Conservation (phyloP, 1,284 basidiomycete species). For the Athelia psychrophila region DNA sequence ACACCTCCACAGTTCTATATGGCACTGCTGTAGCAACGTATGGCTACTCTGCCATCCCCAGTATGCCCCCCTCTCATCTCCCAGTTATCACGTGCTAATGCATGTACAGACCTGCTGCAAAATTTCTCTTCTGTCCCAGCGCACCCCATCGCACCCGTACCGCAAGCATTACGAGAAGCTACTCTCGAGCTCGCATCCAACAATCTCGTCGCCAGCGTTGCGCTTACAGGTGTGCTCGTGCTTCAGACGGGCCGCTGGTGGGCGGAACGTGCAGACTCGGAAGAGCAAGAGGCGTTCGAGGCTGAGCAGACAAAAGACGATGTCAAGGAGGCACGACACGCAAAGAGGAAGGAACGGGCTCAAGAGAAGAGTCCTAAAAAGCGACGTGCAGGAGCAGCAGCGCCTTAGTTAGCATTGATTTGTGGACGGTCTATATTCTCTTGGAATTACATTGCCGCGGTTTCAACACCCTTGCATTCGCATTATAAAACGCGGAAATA, state of each 20-base stretch:
- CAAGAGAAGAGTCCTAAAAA: conserved; percentile 16
- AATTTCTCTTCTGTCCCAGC: conserved; percentile 56
- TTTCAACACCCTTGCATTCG: too few species aligned
- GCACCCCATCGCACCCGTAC: conserved; percentile 46
- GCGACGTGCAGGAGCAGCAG: conserved; percentile 3
- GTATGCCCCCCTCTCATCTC: conserved; percentile 41
- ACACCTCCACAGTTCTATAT: conserved; percentile 59
- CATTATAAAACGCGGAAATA: neutral
- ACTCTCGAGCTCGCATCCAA: conserved; percentile 76
- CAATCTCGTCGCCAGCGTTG: conserved; percentile 79
- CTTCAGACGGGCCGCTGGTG: conserved; percentile 79
- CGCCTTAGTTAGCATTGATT: too few species aligned
- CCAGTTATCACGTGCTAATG: neutral
- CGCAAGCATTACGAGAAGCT: conserved; percentile 51
- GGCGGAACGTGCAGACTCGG: conserved; percentile 66
- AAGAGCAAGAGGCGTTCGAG: conserved; percentile 37
- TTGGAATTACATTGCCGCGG: too few species aligned
- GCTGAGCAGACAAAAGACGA: conserved; percentile 20
- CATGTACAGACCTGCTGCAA: conserved; percentile 43
- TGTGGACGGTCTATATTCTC: too few species aligned
- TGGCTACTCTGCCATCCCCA: conserved; percentile 68
- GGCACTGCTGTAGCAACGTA: conserved; percentile 66
- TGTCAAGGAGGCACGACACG: neutral
- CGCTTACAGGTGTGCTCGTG: conserved; percentile 74
- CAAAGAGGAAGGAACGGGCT: neutral